Conservation (phyloP, 2,329 filamentous ascomycete species). For the Colletotrichum chrysophilum region DNA sequence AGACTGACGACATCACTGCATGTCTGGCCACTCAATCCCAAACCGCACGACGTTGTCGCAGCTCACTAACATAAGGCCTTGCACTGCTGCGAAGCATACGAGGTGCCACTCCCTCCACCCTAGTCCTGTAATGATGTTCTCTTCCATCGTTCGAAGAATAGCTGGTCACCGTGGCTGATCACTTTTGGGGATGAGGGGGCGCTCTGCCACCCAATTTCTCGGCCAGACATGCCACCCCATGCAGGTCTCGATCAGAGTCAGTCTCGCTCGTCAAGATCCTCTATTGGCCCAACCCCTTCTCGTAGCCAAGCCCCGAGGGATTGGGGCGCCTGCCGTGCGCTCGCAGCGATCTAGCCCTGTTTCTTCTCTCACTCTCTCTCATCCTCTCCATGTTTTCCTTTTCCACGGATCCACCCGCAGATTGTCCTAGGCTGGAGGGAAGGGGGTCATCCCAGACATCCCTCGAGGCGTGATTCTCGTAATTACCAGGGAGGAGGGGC, state of each 20-base stretch:
- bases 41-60: constrained; percentile 13
- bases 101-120: constrained; percentile 5
- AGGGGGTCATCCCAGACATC: not conserved
- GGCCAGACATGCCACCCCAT: constrained; percentile 20
- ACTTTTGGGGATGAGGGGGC: not conserved
- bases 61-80: not conserved
- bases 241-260: constrained; percentile 20
- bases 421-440: not conserved
- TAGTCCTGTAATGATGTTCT: not conserved
- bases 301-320: constrained; percentile 12
- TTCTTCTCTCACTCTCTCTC: constrained; percentile 7
- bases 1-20: constrained; percentile 17
- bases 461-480: not conserved
- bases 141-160: not conserved
- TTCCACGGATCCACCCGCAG: constrained; percentile 3
- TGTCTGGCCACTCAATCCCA: constrained; percentile 10
- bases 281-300: constrained; percentile 14
- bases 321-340: constrained; percentile 14
- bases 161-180: not conserved
- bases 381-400: not conserved
- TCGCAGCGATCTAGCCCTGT: not conserved
- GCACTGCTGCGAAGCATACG: not conserved
- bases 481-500: not conserved
- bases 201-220: constrained; percentile 13
- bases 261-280: constrained; percentile 18